phyloP scores from a whole-genome alignment of 345 rosid species.

The Lepidium didymum region DNA sequence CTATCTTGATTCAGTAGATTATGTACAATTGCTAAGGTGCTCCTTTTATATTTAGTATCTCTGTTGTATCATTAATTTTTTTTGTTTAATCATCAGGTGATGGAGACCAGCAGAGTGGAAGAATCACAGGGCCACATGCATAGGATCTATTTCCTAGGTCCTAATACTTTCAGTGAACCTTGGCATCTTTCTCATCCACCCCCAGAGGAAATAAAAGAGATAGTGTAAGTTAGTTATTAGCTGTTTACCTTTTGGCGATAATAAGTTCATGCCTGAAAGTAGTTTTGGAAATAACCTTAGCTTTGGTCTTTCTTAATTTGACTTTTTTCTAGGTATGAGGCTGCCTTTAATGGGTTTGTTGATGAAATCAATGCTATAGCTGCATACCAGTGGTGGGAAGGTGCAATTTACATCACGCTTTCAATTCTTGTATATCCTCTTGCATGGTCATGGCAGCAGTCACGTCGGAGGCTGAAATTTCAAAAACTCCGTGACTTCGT shows the following conservation, averaged over 20 bases:
- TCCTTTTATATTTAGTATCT: not conserved
- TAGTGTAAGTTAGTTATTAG: constrained; percentile 57
- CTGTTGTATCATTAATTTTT: not conserved
- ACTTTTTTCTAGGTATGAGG: constrained; percentile 58
- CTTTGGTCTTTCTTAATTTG: not conserved
- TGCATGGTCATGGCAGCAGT: constrained; percentile 91
- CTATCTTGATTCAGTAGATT: not conserved
- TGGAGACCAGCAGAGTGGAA: constrained; percentile 83
- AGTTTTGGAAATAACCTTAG: not conserved
- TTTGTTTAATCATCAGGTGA: constrained; percentile 43
- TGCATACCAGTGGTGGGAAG: constrained; percentile 98
- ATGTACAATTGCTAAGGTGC: not conserved
- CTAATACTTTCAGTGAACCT: constrained; percentile 83
- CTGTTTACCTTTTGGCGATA: not conserved
- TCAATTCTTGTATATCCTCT: constrained; percentile 81
- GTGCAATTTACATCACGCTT: constrained; percentile 65
- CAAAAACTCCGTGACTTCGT: constrained; percentile 93
- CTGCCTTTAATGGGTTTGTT: constrained; percentile 78
- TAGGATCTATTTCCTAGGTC: constrained; percentile 86
- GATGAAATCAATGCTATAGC: constrained; percentile 84
- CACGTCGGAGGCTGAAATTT: constrained; percentile 59
- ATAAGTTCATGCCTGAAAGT: not conserved
- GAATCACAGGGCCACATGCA: constrained; percentile 87
- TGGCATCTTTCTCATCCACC: constrained; percentile 83
- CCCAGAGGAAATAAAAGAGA: constrained; percentile 71